Evolutionary conservation across 1,284 basidiomycete species (phyloP).

Genomic region (Ceratobasidium sp.): DNA sequence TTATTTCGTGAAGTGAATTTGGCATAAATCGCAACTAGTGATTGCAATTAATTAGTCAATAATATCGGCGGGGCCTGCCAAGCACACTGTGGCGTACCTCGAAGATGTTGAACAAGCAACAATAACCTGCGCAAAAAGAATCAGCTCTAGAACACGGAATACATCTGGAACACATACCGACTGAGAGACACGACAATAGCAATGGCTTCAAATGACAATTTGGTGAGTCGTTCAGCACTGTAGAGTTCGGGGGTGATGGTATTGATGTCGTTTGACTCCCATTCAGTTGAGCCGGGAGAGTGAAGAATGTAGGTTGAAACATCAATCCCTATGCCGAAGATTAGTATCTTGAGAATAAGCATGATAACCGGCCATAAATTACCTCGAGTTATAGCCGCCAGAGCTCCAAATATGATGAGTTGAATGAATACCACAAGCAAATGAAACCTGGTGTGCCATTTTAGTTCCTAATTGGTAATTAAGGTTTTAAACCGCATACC

Average conservation of each 20-base stretch:
- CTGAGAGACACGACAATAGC: constrained; percentile 26
- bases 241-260: background rate
- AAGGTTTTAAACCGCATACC: constrained; percentile 4
- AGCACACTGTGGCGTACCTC: constrained; percentile 6
- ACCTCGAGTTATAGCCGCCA: constrained; percentile 41
- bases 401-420: constrained; percentile 23
- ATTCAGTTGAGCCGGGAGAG: constrained; percentile 16
- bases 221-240: background rate
- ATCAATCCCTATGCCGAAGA: constrained; percentile 15
- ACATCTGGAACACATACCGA: constrained; percentile 4
- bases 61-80: background rate
- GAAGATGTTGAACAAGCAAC: constrained; percentile 23
- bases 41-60: background rate
- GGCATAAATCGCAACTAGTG: constrained; percentile 7
- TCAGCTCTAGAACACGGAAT: background rate
- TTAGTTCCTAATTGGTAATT: too few species aligned
- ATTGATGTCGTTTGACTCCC: background rate
- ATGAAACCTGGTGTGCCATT: constrained; percentile 24
- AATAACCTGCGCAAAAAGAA: background rate
- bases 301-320: constrained; percentile 32
- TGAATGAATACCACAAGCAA: constrained; percentile 28
- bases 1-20: constrained; percentile 3
- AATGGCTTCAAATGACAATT: constrained; percentile 23
- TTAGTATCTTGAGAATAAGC: background rate
- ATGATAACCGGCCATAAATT: background rate